Conservation (phyloP, 2,329 filamentous ascomycete species). For the Didymella lethalis region DNA sequence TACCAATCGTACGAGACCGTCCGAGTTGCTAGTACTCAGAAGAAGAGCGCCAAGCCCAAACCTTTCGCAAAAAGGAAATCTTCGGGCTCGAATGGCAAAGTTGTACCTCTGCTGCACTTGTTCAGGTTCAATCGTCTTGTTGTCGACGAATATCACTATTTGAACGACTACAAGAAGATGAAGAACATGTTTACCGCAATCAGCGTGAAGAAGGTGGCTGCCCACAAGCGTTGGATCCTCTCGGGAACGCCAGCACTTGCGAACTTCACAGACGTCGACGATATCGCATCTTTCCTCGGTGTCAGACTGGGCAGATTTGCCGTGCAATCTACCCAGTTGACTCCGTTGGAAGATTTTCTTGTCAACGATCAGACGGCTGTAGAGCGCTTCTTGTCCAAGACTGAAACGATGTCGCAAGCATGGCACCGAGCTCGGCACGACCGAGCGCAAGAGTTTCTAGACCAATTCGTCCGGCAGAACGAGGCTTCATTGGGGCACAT, state of each 20-base stretch:
- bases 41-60: constrained; percentile 6
- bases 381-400: constrained; percentile 65
- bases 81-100: neutral
- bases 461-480: constrained; percentile 59
- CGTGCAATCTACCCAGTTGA: constrained; percentile 54
- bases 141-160: constrained; percentile 71
- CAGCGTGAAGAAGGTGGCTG: constrained; percentile 56
- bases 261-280: constrained; percentile 67
- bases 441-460: constrained; percentile 63
- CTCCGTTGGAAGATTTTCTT: constrained; percentile 55
- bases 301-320: constrained; percentile 64
- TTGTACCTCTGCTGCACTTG: constrained; percentile 60
- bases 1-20: constrained; percentile 38
- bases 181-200: constrained; percentile 36
- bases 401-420: constrained; percentile 57
- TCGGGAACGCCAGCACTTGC: constrained; percentile 68
- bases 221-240: constrained; percentile 66
- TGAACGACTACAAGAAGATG: constrained; percentile 50
- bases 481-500: constrained; percentile 51
- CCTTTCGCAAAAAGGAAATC: constrained; percentile 8
- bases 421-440: constrained; percentile 62
- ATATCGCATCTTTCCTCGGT: constrained; percentile 64
- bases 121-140: constrained; percentile 69
- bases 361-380: constrained; percentile 50
- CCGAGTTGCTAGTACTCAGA: constrained; percentile 1